A percentile compares a stretch with the other conserved stretches of the same genome.
These are phyloP conservation scores for Tetradesmus obliquus DNA, from an alignment of 139 green algal species.

Conservation along the genomic window DNA sequence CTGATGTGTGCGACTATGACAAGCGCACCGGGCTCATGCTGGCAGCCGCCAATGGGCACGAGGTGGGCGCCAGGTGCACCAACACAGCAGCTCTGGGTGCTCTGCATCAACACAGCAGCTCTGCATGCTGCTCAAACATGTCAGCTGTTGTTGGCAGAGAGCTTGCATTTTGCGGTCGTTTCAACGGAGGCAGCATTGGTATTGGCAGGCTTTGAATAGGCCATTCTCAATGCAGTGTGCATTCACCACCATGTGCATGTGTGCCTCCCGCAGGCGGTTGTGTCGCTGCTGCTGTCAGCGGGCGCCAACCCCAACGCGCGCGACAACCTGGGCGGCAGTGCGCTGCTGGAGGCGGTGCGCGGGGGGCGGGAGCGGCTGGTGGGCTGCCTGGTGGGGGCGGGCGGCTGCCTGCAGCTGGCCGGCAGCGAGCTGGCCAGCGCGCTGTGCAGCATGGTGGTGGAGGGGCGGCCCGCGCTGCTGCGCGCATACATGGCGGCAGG, in stretches of 20 bases:
- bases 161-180: too few relatives aligned
- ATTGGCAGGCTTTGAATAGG: too few relatives aligned
- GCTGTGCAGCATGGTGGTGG: slow-evolving; percentile 52
- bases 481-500: background rate
- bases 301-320: slow-evolving; percentile 31
- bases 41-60: slow-evolving; percentile 8
- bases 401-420: background rate
- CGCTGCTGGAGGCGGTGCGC: slow-evolving; percentile 59
- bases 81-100: background rate
- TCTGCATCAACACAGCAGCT: background rate
- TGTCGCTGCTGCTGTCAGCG: slow-evolving; percentile 50
- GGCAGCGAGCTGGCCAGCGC: slow-evolving; percentile 32
- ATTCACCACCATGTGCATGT: background rate
- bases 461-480: slow-evolving; percentile 38
- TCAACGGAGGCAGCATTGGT: too few relatives aligned
- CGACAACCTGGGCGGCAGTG: slow-evolving; percentile 53
- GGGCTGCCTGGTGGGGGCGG: background rate
- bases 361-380: background rate
- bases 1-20: slow-evolving; percentile 33
- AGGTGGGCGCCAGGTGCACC: slow-evolving; percentile 3
- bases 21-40: slow-evolving; percentile 15
- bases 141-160: background rate
- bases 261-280: background rate
- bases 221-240: too few relatives aligned
- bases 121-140: background rate